Base-by-base conservation (phyloP, 495 filamentous ascomycete genomes). In the Neurospora africana region DNA sequence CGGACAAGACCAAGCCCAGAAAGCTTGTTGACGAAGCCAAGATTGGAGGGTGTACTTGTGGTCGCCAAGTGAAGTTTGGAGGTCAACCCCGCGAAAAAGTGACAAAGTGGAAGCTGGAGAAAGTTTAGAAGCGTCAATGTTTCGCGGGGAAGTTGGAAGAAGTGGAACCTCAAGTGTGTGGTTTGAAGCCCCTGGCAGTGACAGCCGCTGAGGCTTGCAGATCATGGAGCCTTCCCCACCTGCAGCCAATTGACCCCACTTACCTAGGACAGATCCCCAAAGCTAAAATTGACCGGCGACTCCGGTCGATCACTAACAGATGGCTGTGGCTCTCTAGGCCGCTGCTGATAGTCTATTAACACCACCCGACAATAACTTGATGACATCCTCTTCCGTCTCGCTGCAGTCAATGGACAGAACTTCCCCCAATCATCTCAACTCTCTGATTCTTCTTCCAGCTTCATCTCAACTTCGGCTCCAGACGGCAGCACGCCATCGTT, bases 251-350 rank as follows among this genome's bases (percentile, higher is more conserved):
- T 10, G 53, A 10, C 7, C 53, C 53, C 53, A 35, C 53, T 65
- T 4, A n/a, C n/a, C n/a, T n/a, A n/a, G 53, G 23, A 65, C 21
- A 65, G 27, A 33, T 33, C 27, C 27, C 6, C 11, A 65, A 65
- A 61, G 53, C 27, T 33, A 61, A 61, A 33, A 61, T 61, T 61
- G 27, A 61, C 53, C 15, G 53, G 53, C 53, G 19, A 2, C 6
- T 33, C 1, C 0, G 27, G 27, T 61, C 1, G 0, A 30, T 9
- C 15, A 17, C 53, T 61, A 61, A 61, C 53, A 61, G 13, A 27
- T 0, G 13, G 21, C 1, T 11, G 10, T 53, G 4, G 0, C 4
- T 13, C 9, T 2, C 0, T 2, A 1, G 21, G 4, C 21, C 0
- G 8, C 11, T 13, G 23, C 23, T 30, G 53, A 17, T 61, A 30